Evolutionary conservation across 2,329 filamentous ascomycete species (phyloP), one percentile per base, ranked within the genome.

Genomic region (Mycosphaerella sp.): DNA sequence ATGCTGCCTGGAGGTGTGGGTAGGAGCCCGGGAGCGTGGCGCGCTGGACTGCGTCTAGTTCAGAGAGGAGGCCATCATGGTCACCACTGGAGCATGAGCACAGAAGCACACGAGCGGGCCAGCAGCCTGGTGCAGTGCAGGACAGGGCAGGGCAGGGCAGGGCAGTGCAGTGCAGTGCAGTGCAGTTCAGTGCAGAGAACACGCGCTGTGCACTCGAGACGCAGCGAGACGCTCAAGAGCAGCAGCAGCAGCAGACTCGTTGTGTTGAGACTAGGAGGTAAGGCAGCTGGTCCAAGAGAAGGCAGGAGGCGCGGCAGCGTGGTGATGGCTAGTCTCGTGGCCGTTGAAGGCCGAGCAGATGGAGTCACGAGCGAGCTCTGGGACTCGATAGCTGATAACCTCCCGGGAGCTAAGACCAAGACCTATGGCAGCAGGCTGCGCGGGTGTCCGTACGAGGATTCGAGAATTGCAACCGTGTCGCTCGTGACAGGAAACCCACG

Each of bases 51-150:
- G 36, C 53, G n/a, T 29, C 51, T 59, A 56, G 55, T 41, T 54
- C 40, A 49, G 43, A 43, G 43, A 43, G 51, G 51, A 48, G 36
- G 55, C 55, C 59, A 59, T 62, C 59, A 59, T 62, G 55, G 43
- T 53, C 43, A 54, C 23, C 45, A 55, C 51, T 54, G 51, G 56
- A 53, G 59, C 55, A 59, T 54, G 53, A 51, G 56, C 34, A 53
- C 54, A 56, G 42, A 48, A 54, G 54, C 52, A 59, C 59, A 57
- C 59, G 57, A 53, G 56, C 46, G 48, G 50, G 44, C 42, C 48
- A 54, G 58, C 46, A 53, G 57, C 48, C 49, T 57, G 51, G 32
- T 43, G 51, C 40, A 49, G 54, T 32, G 38, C 14, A 17, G 14
- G 14, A 17, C 14, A 17, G 14, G 14, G 14, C 14, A 17, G 14